Evolutionary conservation across 2,329 filamentous ascomycete genomes (phyloP), one percentile per base, ranked within the genome.

Genomic region (Hortaea werneckii): DNA sequence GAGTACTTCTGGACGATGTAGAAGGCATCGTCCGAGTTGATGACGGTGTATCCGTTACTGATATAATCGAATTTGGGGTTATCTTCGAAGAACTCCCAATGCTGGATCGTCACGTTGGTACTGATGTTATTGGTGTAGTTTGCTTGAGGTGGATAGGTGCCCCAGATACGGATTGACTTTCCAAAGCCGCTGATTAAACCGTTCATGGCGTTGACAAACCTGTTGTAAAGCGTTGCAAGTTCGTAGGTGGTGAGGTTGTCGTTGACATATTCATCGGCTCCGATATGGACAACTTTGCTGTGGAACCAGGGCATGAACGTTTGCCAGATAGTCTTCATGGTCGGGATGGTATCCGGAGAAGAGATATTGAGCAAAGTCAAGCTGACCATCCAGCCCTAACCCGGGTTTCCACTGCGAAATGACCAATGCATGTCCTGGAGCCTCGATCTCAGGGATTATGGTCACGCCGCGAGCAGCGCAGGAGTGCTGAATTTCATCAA

Each of bases 341-440:
- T 69, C 0, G 75, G 71, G 32, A 77, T 70, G 0, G 75, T 73
- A 1, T 76, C 73, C 0, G 75, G 74, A 46, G 78, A 67, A 0
- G 73, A 71, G 40, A 79, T 68, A 48, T 79, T 78, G 5, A 80
- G 60, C 43, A 79, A 61, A 40, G n/a, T 74, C 76, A 4, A 71
- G 59, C 11, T 50, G 35, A 44, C 75, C 69, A 2, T 61, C 57
- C 8, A 77, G 61, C 0, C 70, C 76, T 11, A 80, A 58, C 49
- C 79, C 68, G 0, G 76, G 76, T 49, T 73, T 76, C 77, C 77
- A 80, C 53, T 80, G 76, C 0, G 73, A 73, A 26, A 80, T 70
- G 5, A 71, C 69, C 1, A 80, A 60, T 1, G 73, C 70, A 49
- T 81, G 78, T 0, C 77, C 77, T 0, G 78, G 77, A 0, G 75